Base-by-base conservation (phyloP, 2,329 filamentous ascomycete genomes). In the Colletotrichum orchidophilum region DNA sequence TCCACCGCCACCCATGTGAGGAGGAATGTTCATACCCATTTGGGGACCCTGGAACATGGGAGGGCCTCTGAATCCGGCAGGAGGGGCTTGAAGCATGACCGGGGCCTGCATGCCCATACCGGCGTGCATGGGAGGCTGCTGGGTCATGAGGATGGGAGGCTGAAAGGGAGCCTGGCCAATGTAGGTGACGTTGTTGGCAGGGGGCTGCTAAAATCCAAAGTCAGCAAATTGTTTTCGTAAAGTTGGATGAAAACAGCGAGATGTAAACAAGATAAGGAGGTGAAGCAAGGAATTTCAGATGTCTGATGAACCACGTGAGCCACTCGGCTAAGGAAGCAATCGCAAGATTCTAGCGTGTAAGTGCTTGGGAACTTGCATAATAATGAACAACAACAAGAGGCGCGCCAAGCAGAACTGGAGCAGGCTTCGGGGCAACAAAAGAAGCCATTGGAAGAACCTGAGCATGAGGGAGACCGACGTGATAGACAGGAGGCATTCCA, bases 351-450 rank as follows among this genome's bases (percentile, higher is more conserved):
- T 29, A 18, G 49, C 12, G 33, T 52, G 24, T 31, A 21, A 60
- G 24, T 46, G 9, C 4, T 50, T 66, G 67, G 21, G 63, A 54
- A 83, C 81, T 83, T 84, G 82, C 82, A 83, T 84, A 81, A 67
- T 80, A 83, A 50, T 62, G 39, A n/a, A 72, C 24, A 59, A 63
- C 18, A 33, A 58, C 35, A 52, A 67, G n/a, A 53, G 52, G 31
- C n/a, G 66, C 46, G 27, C 55, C 50, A 49, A 72, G 52, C 18
- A 73, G 24, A 15, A 70, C n/a, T 33, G 63, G 35, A 21, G 68
- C 12, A 26, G 54, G 33, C 26, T 69, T 54, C 21, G n/a, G 59
- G 26, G 57, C 33, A 63, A 66, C 21, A 26, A 59, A 46, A 65
- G 64, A 11, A 42, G 60, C 50, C 58, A 70, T 33, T 73, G 76